Conservation (phyloP, 106 monocot species). For the Dioscorea dumetorum region DNA sequence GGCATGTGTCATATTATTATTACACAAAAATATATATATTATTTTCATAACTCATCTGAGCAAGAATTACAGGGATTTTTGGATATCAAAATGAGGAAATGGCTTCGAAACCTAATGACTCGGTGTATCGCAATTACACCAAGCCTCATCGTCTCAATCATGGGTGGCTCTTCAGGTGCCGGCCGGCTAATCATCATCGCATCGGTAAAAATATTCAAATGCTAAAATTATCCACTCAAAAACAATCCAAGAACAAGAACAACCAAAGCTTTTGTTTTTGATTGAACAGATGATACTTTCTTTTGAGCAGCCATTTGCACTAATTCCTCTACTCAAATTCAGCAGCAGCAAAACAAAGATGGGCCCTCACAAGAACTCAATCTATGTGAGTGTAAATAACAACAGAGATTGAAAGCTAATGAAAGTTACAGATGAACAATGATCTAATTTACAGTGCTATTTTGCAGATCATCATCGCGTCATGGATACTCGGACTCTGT, state of each 20-base stretch:
- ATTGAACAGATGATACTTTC: slow-evolving; percentile 74
- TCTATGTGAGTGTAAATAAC: slow-evolving; percentile 38
- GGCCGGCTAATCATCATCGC: slow-evolving; percentile 81
- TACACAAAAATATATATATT: neutral
- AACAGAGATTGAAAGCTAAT: neutral
- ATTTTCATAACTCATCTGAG: neutral
- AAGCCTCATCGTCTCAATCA: slow-evolving; percentile 76
- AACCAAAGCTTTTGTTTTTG: neutral
- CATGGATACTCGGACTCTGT: slow-evolving; percentile 57
- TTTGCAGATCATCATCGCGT: slow-evolving; percentile 57
- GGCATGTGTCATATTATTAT: slow-evolving; percentile 26
- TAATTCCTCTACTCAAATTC: slow-evolving; percentile 84
- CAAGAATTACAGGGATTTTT: slow-evolving; percentile 50
- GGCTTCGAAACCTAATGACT: slow-evolving; percentile 69
- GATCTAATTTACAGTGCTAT: neutral
- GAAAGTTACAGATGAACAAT: neutral
- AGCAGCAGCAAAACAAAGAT: slow-evolving; percentile 68
- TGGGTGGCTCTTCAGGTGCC: slow-evolving; percentile 65
- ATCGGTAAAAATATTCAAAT: slow-evolving; percentile 31
- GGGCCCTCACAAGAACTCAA: slow-evolving; percentile 78
- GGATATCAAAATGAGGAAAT: slow-evolving; percentile 74
- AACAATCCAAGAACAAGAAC: no score
- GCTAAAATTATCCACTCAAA: no score
- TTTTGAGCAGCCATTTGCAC: slow-evolving; percentile 82
- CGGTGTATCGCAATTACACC: slow-evolving; percentile 63